These are phyloP conservation scores for Kickxella alabastrina DNA, from an alignment of 192 early-diverging fungal genomes.

Conservation along the genomic window DNA sequence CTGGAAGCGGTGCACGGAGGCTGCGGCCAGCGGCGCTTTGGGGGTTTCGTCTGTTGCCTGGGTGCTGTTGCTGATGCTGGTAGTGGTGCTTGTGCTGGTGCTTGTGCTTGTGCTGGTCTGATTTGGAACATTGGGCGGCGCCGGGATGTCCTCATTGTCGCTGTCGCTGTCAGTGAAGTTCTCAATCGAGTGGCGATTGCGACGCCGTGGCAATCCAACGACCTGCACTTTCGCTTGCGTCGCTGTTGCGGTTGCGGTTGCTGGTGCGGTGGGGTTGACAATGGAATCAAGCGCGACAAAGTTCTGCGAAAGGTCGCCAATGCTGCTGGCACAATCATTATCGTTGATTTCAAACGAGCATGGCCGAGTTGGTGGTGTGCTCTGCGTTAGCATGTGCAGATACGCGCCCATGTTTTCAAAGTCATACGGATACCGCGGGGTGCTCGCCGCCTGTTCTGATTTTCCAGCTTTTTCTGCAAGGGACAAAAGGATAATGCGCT, in stretches of 20 bases:
- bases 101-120: too few relatives aligned
- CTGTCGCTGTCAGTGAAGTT: constrained; percentile 10
- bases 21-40: too few relatives aligned
- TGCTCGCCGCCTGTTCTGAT: not conserved
- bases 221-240: not conserved
- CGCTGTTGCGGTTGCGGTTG: constrained; percentile 1
- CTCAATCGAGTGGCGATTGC: constrained; percentile 6
- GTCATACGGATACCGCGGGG: constrained; percentile 33
- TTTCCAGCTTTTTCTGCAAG: too few relatives aligned
- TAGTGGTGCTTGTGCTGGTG: too few relatives aligned
- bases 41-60: too few relatives aligned
- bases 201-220: not conserved
- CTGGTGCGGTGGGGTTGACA: not conserved
- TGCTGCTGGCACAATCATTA: constrained; percentile 11
- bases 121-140: too few relatives aligned
- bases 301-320: constrained; percentile 37
- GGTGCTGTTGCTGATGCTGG: too few relatives aligned
- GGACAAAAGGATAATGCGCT: constrained; percentile 12
- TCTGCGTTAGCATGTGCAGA: constrained; percentile 9
- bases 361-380: constrained; percentile 26
- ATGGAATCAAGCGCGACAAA: constrained; percentile 12
- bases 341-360: constrained; percentile 9
- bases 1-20: too few relatives aligned
- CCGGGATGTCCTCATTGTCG: not conserved
- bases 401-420: constrained; percentile 12